Conservation (phyloP, 2,329 filamentous ascomycete species). For the Aplosporella prunicola region DNA sequence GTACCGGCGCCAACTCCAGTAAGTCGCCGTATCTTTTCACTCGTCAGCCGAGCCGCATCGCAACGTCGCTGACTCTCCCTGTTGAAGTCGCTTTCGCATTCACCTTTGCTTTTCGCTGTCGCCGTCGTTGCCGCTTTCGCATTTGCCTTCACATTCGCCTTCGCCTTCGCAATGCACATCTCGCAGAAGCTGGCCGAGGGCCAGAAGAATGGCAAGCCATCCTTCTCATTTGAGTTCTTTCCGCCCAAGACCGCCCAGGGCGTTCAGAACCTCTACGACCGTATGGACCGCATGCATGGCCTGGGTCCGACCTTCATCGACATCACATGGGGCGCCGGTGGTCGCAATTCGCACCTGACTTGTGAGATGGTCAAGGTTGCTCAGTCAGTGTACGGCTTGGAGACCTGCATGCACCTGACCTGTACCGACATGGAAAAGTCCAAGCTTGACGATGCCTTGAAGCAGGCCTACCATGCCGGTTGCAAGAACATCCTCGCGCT, state of each 20-base stretch:
- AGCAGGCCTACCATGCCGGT: conserved; percentile 82
- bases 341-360: conserved; percentile 80
- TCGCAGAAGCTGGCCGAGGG: conserved; percentile 80
- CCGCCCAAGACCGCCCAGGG: conserved; percentile 94
- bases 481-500: conserved; percentile 96
- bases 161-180: no score
- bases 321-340: conserved; percentile 96
- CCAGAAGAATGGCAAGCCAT: conserved; percentile 67
- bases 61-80: no score
- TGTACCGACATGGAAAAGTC: conserved; percentile 96
- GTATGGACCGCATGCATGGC: conserved; percentile 98
- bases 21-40: no score
- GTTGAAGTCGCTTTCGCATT: no score
- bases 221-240: conserved; percentile 99
- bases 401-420: conserved; percentile 98
- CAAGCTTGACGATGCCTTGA: conserved; percentile 81
- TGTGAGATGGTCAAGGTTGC: conserved; percentile 97
- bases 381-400: conserved; percentile 87
- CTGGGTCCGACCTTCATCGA: conserved; percentile 94
- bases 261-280: conserved; percentile 98
- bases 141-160: no score
- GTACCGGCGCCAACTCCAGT: no score
- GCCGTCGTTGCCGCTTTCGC: no score
- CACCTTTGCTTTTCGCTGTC: no score
- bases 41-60: no score